Conservation (phyloP, 257 asterid species). For the Gentiana macrophylla region DNA sequence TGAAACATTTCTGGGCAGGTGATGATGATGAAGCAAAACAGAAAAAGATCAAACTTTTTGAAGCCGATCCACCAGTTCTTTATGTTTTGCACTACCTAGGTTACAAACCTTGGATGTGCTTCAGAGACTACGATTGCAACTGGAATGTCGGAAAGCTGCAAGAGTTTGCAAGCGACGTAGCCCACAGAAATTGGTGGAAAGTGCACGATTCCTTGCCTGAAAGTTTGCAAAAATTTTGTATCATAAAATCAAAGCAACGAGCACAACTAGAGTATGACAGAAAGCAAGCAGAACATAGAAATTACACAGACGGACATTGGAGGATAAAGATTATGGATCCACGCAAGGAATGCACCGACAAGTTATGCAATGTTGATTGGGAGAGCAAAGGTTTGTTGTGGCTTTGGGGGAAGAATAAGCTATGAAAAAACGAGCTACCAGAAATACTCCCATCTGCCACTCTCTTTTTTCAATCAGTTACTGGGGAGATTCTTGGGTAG, state of each 20-base stretch:
- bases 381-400: conserved; percentile 32
- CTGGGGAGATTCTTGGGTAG: no score
- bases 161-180: conserved; percentile 76
- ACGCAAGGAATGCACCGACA: conserved; percentile 53
- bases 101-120: conserved; percentile 79
- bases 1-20: conserved; percentile 76
- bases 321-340: conserved; percentile 29
- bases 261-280: conserved; percentile 81
- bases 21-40: conserved; percentile 45
- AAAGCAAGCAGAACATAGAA: conserved; percentile 45
- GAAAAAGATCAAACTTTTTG: conserved; percentile 44
- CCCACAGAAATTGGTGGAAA: conserved; percentile 72
- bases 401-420: conserved; percentile 67
- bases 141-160: conserved; percentile 66
- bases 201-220: conserved; percentile 66
- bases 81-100: conserved; percentile 74
- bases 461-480: no score
- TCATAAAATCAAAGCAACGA: conserved; percentile 52
- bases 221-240: conserved; percentile 37
- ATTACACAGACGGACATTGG: conserved; percentile 60
- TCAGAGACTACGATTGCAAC: conserved; percentile 74
- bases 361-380: conserved; percentile 37
- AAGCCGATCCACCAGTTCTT: conserved; percentile 56
- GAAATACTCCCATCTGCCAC: conserved; percentile 20
- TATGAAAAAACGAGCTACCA: conserved; percentile 29